These are phyloP conservation scores for Lathyrus oleraceus DNA, from an alignment of 306 rosid species.

Conservation along the genomic window DNA sequence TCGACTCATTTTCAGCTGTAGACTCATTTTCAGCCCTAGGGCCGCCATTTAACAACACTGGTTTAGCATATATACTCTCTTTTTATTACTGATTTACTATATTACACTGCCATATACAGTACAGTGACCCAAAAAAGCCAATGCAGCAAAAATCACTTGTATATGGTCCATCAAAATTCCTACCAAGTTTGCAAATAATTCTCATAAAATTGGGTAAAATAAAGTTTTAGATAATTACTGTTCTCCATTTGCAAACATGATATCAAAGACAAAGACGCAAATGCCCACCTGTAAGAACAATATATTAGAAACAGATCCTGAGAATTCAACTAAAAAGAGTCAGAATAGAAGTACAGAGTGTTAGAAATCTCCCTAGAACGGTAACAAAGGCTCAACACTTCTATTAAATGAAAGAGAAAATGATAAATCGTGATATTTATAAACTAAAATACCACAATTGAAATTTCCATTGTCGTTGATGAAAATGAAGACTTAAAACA, in stretches of 20 bases:
- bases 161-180: slow-evolving; percentile 25
- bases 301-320: slow-evolving; percentile 33
- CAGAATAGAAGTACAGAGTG: slow-evolving; percentile 4
- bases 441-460: neutral
- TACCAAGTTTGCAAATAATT: slow-evolving; percentile 28
- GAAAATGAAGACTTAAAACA: neutral
- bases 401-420: neutral
- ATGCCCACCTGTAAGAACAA: slow-evolving; percentile 75
- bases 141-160: slow-evolving; percentile 24
- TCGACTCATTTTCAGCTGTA: no score
- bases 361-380: slow-evolving; percentile 13
- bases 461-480: neutral
- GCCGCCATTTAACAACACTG: no score
- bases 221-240: slow-evolving; percentile 57
- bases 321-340: slow-evolving; percentile 30
- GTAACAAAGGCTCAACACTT: neutral
- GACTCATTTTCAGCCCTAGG: no score
- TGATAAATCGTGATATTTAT: neutral
- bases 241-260: slow-evolving; percentile 85
- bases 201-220: slow-evolving; percentile 9
- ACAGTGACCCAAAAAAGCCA: slow-evolving; percentile 16
- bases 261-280: slow-evolving; percentile 79
- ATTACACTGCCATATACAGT: slow-evolving; percentile 4
- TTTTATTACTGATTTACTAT: neutral
- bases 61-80: slow-evolving; percentile 23